Base-by-base conservation (phyloP, 129 eudicot genomes). In the Centaurea solstitialis region DNA sequence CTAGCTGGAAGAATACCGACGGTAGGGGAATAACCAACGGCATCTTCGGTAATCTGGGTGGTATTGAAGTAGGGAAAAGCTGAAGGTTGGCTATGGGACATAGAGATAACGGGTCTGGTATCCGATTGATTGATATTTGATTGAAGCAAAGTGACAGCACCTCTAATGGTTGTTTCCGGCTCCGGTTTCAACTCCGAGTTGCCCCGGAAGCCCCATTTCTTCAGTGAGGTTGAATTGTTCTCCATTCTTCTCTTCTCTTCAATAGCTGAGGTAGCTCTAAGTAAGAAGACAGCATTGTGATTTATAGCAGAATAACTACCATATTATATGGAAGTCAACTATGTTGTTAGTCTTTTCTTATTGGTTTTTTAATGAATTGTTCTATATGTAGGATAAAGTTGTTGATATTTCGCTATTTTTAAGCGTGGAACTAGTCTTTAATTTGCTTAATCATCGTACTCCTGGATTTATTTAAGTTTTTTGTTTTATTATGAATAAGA, bases 1-100 rank as follows among this genome's bases (percentile, higher is more conserved):
- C 90, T 86, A 20, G 93, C 91, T 9, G 87, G 84, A 4, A 67
- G 86, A 37, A 89, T 79, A 75, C 93, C 93, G 23, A 82, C 89
- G 77, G 80, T 74, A 67, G 91, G 75, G 74, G 76, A 64, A 81
- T 89, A 89, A 69, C 87, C 88, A 68, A 89, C 59, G 62, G 93
- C 93, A 61, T 89, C 87, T 74, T 83, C 89, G 0, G 91, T 89
- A 13, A 64, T 18, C 41, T 76, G 68, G 53, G 87, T 50, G 41
- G 91, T 89, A 7, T 87, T 84, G 64, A 89, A 89, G 80, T 86
- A 89, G 0, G 93, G 89, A 75, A 87, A 89, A 40, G 87, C 87
- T n/a, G 93, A 87, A 9, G 93, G 91, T 24, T 89, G 91, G 35
- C 91, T 89, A 24, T 87, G 86, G 68, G 83, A 84, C 28, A 89